Base-by-base conservation (phyloP, 75 land plant species). In the Adiantum capillusveneris region DNA sequence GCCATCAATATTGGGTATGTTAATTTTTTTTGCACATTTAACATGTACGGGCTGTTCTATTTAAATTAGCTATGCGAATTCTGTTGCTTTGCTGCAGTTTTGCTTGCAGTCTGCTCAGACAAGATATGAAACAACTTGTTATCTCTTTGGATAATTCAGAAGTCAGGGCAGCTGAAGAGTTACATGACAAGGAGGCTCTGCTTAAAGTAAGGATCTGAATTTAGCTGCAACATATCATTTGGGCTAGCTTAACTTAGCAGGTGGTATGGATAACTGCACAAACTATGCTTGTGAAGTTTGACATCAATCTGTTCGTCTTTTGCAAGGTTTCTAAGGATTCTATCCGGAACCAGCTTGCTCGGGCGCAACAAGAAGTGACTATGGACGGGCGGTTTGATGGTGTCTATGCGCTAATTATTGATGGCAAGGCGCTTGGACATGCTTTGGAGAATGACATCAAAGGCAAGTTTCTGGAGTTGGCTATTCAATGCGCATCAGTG, bases 1-100 rank as follows among this genome's bases (percentile, higher is more conserved):
- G 96, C 96, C 14, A 84, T 90, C 31, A 90, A 90, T 50, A 90
- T 90, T 41, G 96, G 87, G 91, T 89, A 52, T 52, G 77, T 45
- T 27, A 19, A n/a, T 22, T 51, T 6, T 59, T 26, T 60, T 58
- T 39, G 37, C 17, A 58, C 60, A 27, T 16, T 19, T 3, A 3
- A 34, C 9, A 34, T 34, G 52, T 3, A 21, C n/a, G n/a, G n/a
- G n/a, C n/a, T n/a, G n/a, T n/a, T n/a, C n/a, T n/a, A n/a, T n/a
- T n/a, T n/a, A n/a, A n/a, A n/a, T n/a, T n/a, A n/a, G 29, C 6
- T 67, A 53, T 2, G 36, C 20, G 44, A 48, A 25, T 29, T 11
- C n/a, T n/a, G n/a, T n/a, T n/a, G n/a, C n/a, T n/a, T 1, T 69
- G 28, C 46, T 57, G 56, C 69, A 89, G 95, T 25, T 86, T 80